Conservation (phyloP, 1,139 yeast genomes). For the Kodamaea fungicola region DNA sequence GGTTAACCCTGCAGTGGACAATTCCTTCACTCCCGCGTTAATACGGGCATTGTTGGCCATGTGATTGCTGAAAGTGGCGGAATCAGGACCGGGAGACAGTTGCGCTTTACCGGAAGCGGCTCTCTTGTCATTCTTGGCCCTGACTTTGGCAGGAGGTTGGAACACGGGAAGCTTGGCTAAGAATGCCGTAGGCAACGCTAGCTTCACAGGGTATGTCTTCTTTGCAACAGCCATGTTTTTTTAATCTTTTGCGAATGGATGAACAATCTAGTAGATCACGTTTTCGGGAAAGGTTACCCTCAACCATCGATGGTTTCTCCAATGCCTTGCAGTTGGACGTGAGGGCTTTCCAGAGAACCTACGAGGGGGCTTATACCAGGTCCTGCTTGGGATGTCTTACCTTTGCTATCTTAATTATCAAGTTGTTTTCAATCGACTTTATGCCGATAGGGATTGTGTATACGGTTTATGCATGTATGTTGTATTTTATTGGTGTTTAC, state of each 20-base stretch:
- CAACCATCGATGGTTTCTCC: conserved; percentile 33
- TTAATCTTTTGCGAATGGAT: too few species aligned
- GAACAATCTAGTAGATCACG: too few species aligned
- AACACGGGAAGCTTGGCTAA: conserved; percentile 35
- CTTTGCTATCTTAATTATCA: conserved; percentile 45
- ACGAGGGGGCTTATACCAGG: conserved; percentile 59
- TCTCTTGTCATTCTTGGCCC: conserved; percentile 12
- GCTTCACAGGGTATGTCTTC: conserved; percentile 29
- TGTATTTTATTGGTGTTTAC: conserved; percentile 46
- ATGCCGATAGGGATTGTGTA: conserved; percentile 52
- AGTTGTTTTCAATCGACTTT: conserved; percentile 51
- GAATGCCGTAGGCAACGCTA: conserved; percentile 27
- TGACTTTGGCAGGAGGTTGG: conserved; percentile 18
- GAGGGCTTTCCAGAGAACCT: conserved; percentile 59
- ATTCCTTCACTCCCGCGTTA: conserved; percentile 41
- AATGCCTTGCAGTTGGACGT: conserved; percentile 46
- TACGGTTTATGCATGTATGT: conserved; percentile 47
- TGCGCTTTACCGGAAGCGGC: conserved; percentile 17
- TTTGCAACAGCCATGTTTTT: conserved; percentile 30
- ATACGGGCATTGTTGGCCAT: conserved; percentile 24
- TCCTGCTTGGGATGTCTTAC: conserved; percentile 49
- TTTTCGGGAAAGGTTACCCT: conserved; percentile 21
- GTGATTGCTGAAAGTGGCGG: conserved; percentile 9
- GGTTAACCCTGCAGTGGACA: conserved; percentile 42
- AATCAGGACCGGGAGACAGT: conserved; percentile 23